Base-by-base conservation (phyloP, 192 early-diverging fungal genomes). In the Umbelopsis vinacea region DNA sequence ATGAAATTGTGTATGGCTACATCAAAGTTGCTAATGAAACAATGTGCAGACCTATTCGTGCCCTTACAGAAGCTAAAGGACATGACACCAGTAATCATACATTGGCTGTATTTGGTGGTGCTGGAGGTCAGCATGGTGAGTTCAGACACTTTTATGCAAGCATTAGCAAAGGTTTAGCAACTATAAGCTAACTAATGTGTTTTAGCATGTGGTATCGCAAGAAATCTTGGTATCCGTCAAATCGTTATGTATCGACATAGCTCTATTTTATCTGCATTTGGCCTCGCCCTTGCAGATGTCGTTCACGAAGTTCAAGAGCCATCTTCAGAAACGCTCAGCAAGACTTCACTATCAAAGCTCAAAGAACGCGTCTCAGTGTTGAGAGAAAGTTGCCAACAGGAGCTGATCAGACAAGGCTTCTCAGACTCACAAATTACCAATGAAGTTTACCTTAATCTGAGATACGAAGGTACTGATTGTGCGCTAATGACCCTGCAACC, bases 11-110 rank as follows among this genome's bases (percentile, higher is more conserved):
- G 0, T 93, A 89, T 78, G 97, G 97, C 22, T 99, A 97, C 74
- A 84, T 98, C 69, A 92, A 94, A 71, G 95, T 99, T 11, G 97
- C 97, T 12, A 98, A 98, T 74, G 96, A 99, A 77, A 85, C 91
- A 1, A 99, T 99, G 97, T 94, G 95, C 79, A 84, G 96, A 46
- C 96, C 96, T 1, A 98, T 99, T 67, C 87, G 96, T 19, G 90
- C 92, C 11, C 80, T 99, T 67, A 98, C 96, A 3, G 94, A 98
- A 69, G 95, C 93, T 8, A 93, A 92, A 76, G 97, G 97, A 17
- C 90, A 95, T 71, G 92, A 97, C 74, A 88, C 94, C 1, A 83
- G 87, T 15, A 86, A 89, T 48, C 97, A 98, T 74, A 86, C 89
- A 26, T 74, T 98, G 23, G 92, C 96, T 1, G 94, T 92, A 48